These are phyloP conservation scores for Chytriomyces sp. DNA, from an alignment of 192 early-diverging fungal genomes.

Conservation along the genomic window DNA sequence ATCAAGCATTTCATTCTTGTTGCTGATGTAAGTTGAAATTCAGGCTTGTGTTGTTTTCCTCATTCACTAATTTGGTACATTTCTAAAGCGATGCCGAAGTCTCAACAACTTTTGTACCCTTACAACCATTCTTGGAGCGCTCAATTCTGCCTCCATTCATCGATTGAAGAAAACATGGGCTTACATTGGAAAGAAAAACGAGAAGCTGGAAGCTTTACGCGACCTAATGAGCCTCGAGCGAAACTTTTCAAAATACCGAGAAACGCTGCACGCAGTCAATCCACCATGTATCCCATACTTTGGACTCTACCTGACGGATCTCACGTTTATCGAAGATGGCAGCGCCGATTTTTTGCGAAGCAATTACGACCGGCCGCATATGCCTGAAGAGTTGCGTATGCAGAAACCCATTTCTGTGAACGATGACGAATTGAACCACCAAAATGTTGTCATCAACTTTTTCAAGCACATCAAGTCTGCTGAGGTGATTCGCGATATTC, in stretches of 20 bases:
- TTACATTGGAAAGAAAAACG: conserved; percentile 6
- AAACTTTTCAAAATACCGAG: conserved; percentile 83
- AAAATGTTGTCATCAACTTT: conserved; percentile 77
- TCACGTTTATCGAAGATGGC: conserved; percentile 87
- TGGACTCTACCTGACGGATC: conserved; percentile 79
- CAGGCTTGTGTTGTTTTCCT: background rate
- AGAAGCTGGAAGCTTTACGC: conserved; percentile 60
- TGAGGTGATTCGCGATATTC: conserved; percentile 80
- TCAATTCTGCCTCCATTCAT: conserved; percentile 86
- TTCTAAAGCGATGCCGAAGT: conserved; percentile 67
- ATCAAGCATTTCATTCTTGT: conserved; percentile 58
- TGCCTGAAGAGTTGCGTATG: background rate
- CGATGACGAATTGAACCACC: background rate
- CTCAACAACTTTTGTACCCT: conserved; percentile 96
- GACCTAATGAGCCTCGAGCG: conserved; percentile 76
- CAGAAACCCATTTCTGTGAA: background rate
- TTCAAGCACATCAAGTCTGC: conserved; percentile 82
- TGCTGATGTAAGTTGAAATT: conserved; percentile 51
- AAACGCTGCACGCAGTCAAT: conserved; percentile 74
- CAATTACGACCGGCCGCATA: conserved; percentile 30
- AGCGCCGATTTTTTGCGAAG: conserved; percentile 17
- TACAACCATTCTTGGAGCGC: conserved; percentile 86
- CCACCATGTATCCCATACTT: conserved; percentile 70
- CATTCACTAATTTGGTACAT: background rate
- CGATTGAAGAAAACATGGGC: conserved; percentile 88